Base-by-base conservation (phyloP, 495 filamentous ascomycete species). In the Penicillium taxi region DNA sequence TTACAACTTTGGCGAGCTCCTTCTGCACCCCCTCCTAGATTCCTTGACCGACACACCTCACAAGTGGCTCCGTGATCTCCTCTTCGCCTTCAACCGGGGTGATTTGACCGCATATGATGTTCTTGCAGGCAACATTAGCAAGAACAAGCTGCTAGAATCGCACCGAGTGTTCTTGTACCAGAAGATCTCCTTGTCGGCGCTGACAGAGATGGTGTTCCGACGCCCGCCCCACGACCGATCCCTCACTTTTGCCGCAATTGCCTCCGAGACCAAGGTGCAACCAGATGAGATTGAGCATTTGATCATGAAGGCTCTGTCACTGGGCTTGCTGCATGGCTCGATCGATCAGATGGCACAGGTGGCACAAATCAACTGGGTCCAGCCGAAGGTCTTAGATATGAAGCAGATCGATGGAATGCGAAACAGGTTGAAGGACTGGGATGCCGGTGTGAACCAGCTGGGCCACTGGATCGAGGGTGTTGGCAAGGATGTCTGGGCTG, bases 1-100 rank as follows among this genome's bases (percentile, higher is more conserved):
- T 67, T 96, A 96, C 74, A 99, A 96, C 73, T 99, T 99, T 44
- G 91, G 91, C 61, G 91, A 99, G 71, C 86, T 99, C 4, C 80
- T 99, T 14, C 78, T 96, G 41, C 91, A 99, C 66, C 93, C 91
- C 5, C 93, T 99, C 52, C 80, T 96, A 37, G 82, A 95, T 53
- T 78, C 84, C 5, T 73, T 99, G 36, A 70, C 64, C 28, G 66
- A 76, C 34, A 75, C 78, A 22, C 59, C 68, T 28, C 73, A 83
- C 55, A 63, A 68, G 47, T 99, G 91, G 91, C 77, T 99, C 18
- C 82, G 84, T 37, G 84, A 95, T 14, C 80, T 99, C 8, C 77
- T 99, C 35, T 94, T 94, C 53, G 89, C 90, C 30, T 96, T 96
- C 72, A 99, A 99, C 72, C 80, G 88, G 26, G 91, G 91, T 42